These are phyloP conservation scores for Xylaria venustula DNA, from an alignment of 495 filamentous ascomycete species.

Conservation along the genomic window DNA sequence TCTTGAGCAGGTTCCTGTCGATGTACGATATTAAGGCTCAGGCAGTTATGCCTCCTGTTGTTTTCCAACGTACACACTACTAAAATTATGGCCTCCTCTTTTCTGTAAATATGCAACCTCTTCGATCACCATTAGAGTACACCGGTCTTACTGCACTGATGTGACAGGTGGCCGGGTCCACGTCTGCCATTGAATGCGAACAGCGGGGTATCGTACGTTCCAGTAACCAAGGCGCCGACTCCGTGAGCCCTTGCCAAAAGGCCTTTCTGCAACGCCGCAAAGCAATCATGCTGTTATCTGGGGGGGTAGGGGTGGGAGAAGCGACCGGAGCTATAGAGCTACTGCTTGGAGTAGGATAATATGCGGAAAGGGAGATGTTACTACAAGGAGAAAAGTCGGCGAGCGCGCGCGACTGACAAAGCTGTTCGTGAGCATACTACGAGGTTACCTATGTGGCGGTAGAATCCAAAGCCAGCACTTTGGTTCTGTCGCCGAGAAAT, in stretches of 20 bases:
- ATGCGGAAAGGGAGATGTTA: background rate
- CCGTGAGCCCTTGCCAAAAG: conserved; percentile 1
- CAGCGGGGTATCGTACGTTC: conserved; percentile 13
- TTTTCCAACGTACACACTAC: conserved; percentile 2
- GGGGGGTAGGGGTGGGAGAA: conserved; percentile 10
- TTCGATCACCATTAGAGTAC: background rate
- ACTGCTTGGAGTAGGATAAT: background rate
- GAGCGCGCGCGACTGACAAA: conserved; percentile 6
- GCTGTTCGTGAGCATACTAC: conserved; percentile 31
- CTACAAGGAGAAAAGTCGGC: conserved; percentile 22
- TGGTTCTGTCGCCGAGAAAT: conserved; percentile 52
- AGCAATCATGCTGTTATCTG: background rate
- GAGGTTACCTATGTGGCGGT: conserved; percentile 26
- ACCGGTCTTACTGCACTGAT: background rate
- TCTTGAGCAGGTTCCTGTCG: background rate
- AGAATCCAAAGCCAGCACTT: conserved; percentile 44
- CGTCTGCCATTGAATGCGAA: background rate
- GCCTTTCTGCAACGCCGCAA: conserved; percentile 2
- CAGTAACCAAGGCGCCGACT: conserved; percentile 6
- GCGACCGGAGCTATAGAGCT: background rate
- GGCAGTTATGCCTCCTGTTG: background rate
- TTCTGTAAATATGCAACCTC: background rate
- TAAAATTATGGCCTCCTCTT: conserved; percentile 15
- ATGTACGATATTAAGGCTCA: background rate
- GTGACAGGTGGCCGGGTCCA: background rate